Conservation (phyloP, 345 rosid genomes). For the Orychophragmus violaceus region DNA sequence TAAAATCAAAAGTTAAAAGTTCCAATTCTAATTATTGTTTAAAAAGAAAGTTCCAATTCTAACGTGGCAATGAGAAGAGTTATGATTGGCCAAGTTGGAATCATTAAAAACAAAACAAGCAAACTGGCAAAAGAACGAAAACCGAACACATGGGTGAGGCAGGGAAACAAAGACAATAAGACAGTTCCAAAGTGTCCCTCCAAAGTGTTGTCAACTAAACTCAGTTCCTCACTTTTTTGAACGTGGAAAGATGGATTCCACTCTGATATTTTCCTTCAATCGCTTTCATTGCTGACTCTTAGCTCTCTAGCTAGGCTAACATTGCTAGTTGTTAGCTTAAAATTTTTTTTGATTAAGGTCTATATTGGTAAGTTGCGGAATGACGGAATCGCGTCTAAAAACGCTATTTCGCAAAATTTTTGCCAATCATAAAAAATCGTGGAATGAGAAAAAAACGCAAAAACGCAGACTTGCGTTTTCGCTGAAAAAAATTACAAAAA, state of each 20-base stretch:
- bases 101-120: conserved; percentile 13
- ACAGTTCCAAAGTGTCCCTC: conserved; percentile 23
- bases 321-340: background rate
- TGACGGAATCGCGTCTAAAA: too few relatives aligned
- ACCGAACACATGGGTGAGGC: conserved; percentile 27
- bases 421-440: too few relatives aligned
- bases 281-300: conserved; percentile 18
- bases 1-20: background rate
- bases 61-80: conserved; percentile 7
- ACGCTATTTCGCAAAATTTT: too few relatives aligned
- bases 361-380: too few relatives aligned
- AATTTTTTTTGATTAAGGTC: background rate
- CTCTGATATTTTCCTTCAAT: conserved; percentile 16
- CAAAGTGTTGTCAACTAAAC: conserved; percentile 34
- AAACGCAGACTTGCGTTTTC: too few relatives aligned
- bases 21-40: too few relatives aligned
- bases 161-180: conserved; percentile 21
- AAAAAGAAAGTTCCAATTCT: background rate
- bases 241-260: conserved; percentile 31
- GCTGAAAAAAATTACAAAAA: too few relatives aligned
- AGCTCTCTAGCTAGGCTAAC: background rate
- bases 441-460: too few relatives aligned
- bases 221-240: too few relatives aligned
- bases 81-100: conserved; percentile 21
- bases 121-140: background rate